Evolutionary conservation across 2,329 filamentous ascomycete genomes (phyloP).

Genomic region (Fusarium sp.): DNA sequence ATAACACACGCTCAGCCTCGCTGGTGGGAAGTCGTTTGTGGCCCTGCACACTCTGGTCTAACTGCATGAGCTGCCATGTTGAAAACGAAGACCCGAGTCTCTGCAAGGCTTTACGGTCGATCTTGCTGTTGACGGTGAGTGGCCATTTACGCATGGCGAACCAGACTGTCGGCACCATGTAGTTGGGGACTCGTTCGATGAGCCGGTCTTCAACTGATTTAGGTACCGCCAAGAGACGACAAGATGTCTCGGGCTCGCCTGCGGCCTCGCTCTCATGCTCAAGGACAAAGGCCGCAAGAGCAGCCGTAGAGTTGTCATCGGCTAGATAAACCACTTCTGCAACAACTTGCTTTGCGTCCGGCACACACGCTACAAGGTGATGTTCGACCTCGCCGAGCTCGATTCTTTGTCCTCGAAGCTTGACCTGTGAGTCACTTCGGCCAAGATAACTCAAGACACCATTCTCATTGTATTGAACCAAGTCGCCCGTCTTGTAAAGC

Average conservation of each 20-base stretch:
- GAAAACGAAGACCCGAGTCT: conserved; percentile 12
- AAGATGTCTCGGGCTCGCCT: no score
- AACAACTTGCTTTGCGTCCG: conserved; percentile 39
- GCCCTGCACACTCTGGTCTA: neutral
- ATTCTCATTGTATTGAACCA: conserved; percentile 49
- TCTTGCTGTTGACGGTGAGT: conserved; percentile 9
- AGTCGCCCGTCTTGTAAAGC: conserved; percentile 59
- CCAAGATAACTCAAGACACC: conserved; percentile 54
- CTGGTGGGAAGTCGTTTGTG: conserved; percentile 1
- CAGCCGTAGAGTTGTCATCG: neutral
- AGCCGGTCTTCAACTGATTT: neutral
- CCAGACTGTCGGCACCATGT: conserved; percentile 27
- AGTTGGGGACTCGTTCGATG: conserved; percentile 9
- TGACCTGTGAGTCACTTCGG: conserved; percentile 66
- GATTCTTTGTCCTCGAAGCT: conserved; percentile 65
- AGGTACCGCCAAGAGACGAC: neutral
- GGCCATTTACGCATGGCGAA: conserved; percentile 3
- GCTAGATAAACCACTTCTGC: neutral
- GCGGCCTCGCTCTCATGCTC: neutral
- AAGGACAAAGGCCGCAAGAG: conserved; percentile 5
- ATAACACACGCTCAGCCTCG: conserved; percentile 38
- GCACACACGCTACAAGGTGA: conserved; percentile 23
- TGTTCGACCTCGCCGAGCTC: conserved; percentile 53
- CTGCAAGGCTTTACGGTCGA: conserved; percentile 10
- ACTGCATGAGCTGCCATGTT: neutral